These are phyloP conservation scores for Mucor saturninus DNA, from an alignment of 371 early-diverging fungal species.

Conservation along the genomic window DNA sequence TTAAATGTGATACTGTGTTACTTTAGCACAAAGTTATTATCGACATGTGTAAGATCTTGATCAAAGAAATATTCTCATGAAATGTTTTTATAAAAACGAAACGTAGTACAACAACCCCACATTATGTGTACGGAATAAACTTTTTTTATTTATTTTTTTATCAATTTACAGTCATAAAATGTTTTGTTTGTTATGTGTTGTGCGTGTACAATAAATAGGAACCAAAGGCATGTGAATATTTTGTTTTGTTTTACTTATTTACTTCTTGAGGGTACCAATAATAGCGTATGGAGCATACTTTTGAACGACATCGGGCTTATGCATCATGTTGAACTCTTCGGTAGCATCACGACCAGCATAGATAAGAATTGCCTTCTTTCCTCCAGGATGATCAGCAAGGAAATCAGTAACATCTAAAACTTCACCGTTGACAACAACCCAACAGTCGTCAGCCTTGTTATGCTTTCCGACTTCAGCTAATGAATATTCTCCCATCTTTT, in stretches of 20 bases:
- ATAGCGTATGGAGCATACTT: conserved; percentile 86
- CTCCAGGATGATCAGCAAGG: conserved; percentile 84
- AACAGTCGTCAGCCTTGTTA: conserved; percentile 88
- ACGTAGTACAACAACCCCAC: neutral
- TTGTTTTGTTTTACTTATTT: conserved; percentile 12
- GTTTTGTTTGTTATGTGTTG: neutral
- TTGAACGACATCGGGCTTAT: conserved; percentile 84
- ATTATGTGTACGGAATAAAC: neutral
- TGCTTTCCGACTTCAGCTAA: conserved; percentile 86
- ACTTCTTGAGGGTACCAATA: conserved; percentile 72
- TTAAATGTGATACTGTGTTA: too few relatives aligned
- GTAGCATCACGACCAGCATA: conserved; percentile 88
- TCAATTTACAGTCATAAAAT: neutral
- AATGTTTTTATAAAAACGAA: neutral
- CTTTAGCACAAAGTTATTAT: too few relatives aligned
- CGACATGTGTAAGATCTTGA: too few relatives aligned
- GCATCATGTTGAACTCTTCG: conserved; percentile 93
- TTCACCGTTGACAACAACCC: conserved; percentile 92
- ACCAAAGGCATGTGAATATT: conserved; percentile 1
- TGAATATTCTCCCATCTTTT: conserved; percentile 55
- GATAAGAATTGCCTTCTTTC: conserved; percentile 84
- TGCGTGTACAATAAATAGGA: neutral
- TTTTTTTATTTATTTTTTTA: neutral
- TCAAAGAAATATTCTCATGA: too few relatives aligned
- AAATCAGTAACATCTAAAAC: conserved; percentile 95